These are phyloP conservation scores for Deakozyma indianensis DNA, from an alignment of 805 yeast species.

Conservation along the genomic window DNA sequence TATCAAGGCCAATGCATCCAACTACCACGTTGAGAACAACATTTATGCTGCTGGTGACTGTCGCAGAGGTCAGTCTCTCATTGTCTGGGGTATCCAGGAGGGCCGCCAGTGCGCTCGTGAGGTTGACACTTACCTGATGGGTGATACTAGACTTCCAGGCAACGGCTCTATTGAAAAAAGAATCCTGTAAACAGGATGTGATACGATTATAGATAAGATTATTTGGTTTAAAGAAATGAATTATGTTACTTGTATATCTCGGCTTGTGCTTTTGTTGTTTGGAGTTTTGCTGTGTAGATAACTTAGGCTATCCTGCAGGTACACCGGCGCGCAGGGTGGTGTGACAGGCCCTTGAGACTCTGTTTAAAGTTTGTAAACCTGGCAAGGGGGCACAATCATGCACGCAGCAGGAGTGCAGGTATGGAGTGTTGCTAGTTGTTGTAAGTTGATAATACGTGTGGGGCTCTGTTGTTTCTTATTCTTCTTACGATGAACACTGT, in stretches of 20 bases:
- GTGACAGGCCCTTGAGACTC: no score
- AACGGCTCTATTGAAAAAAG: slow-evolving; percentile 87
- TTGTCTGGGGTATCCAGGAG: slow-evolving; percentile 99
- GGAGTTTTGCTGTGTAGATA: no score
- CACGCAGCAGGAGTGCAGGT: no score
- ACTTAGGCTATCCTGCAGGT: no score
- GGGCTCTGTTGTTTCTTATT: no score
- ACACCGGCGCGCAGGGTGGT: no score
- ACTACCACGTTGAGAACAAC: slow-evolving; percentile 60
- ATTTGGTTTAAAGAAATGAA: background rate
- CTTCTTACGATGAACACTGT: no score
- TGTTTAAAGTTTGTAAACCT: no score
- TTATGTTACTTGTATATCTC: no score
- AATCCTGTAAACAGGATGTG: slow-evolving; percentile 27
- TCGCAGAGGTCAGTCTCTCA: slow-evolving; percentile 95
- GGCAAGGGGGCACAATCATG: no score
- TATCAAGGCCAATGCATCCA: slow-evolving; percentile 43
- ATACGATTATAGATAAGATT: slow-evolving; percentile 1
- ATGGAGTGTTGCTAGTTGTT: no score
- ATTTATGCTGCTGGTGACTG: slow-evolving; percentile 96
- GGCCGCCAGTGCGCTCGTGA: slow-evolving; percentile 98
- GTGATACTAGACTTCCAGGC: slow-evolving; percentile 75
- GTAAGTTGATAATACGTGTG: no score
- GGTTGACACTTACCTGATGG: slow-evolving; percentile 70
- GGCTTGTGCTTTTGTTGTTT: background rate